Conservation (phyloP, 306 rosid genomes). For the Rosa rugosa region DNA sequence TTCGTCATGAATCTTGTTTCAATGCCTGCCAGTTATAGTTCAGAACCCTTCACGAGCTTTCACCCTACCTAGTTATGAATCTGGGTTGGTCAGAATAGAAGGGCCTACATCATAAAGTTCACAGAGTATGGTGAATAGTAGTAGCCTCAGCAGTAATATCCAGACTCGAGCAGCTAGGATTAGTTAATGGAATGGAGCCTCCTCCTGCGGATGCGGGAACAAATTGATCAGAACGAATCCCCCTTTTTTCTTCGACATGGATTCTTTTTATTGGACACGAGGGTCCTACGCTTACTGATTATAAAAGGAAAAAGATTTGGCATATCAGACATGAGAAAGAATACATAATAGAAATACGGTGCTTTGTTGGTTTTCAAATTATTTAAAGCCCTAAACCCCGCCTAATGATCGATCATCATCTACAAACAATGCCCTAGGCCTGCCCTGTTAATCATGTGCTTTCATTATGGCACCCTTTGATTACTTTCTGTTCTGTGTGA, state of each 20-base stretch:
- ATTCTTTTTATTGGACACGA: neutral
- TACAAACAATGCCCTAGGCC: neutral
- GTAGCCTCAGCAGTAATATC: neutral
- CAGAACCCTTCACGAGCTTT: neutral
- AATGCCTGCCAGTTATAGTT: neutral
- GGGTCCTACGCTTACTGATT: neutral
- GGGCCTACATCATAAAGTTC: constrained; percentile 4
- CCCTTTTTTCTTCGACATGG: constrained; percentile 8
- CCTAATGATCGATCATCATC: neutral
- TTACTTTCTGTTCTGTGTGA: neutral
- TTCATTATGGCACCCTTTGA: neutral
- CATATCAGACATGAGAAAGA: neutral
- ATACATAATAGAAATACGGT: neutral
- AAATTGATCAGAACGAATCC: neutral
- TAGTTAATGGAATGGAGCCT: constrained; percentile 9
- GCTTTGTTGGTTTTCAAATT: neutral
- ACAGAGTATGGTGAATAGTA: neutral
- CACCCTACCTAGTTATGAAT: neutral
- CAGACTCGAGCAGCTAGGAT: neutral
- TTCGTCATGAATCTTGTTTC: neutral
- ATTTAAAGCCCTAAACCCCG: neutral
- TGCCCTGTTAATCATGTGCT: neutral
- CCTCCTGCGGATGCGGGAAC: constrained; percentile 16
- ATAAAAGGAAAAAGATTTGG: constrained; percentile 9
- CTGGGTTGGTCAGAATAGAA: neutral